These are phyloP conservation scores for Aspergillus niger DNA, from an alignment of 2,329 filamentous ascomycete genomes.

Conservation along the genomic window DNA sequence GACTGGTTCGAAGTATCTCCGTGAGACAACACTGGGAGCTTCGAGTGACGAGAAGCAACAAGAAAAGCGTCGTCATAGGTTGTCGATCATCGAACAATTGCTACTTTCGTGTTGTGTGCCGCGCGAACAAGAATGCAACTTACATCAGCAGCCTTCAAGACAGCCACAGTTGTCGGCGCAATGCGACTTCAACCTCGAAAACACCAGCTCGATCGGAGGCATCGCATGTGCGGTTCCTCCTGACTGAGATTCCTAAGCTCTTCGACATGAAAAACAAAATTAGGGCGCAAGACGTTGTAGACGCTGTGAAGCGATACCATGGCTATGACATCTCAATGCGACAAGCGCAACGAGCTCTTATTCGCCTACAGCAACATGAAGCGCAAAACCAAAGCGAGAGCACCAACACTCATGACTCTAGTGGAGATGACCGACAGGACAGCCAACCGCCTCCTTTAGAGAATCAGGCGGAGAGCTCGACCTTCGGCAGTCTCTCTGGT, in stretches of 20 bases:
- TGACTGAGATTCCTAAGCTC: conserved; percentile 43
- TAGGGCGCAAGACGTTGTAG: conserved; percentile 41
- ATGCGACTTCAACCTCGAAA: conserved; percentile 29
- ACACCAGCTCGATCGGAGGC: conserved; percentile 43
- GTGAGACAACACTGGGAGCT: conserved; percentile 46
- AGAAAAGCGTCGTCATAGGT: conserved; percentile 45
- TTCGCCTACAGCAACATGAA: conserved; percentile 36
- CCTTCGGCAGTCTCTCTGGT: conserved; percentile 32
- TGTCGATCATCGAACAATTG: conserved; percentile 43
- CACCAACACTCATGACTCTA: conserved; percentile 26
- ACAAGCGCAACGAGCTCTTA: conserved; percentile 43
- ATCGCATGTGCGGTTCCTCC: conserved; percentile 43
- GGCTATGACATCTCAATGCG: conserved; percentile 44
- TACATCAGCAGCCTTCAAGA: conserved; percentile 45
- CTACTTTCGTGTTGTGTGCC: conserved; percentile 44
- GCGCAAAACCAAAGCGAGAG: conserved; percentile 26
- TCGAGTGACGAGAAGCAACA: conserved; percentile 43
- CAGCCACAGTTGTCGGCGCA: conserved; percentile 39
- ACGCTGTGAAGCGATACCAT: conserved; percentile 45
- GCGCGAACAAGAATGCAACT: conserved; percentile 43
- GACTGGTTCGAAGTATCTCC: conserved; percentile 42
- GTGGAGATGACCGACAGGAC: conserved; percentile 29
- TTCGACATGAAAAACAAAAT: conserved; percentile 43
- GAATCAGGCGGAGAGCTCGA: conserved; percentile 28
- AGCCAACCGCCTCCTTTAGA: conserved; percentile 29